Percentiles rank a stretch among this genome's conserved stretches.
These are phyloP conservation scores for Myxozyma geophila DNA, from an alignment of 805 yeast species.

Conservation along the genomic window DNA sequence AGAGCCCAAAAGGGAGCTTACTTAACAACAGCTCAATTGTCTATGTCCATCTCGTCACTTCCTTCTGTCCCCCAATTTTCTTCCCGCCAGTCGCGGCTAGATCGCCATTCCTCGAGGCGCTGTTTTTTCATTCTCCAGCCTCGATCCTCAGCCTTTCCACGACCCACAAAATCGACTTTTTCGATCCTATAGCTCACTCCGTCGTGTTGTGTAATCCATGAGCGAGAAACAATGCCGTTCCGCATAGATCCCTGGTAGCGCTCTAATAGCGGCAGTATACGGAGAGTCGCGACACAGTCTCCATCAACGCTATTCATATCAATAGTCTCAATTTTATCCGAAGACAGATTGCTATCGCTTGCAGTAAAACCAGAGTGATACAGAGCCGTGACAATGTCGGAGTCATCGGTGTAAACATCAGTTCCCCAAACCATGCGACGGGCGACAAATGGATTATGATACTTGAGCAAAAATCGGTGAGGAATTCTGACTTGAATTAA, in stretches of 20 bases:
- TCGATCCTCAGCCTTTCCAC: slow-evolving; percentile 43
- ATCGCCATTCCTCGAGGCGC: slow-evolving; percentile 45
- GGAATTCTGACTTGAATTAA: slow-evolving; percentile 64
- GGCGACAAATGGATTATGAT: slow-evolving; percentile 49
- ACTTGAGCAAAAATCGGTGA: slow-evolving; percentile 48
- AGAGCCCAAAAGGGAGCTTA: no score
- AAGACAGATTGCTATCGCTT: slow-evolving; percentile 44
- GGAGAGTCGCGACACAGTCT: slow-evolving; percentile 62
- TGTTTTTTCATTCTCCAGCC: slow-evolving; percentile 42
- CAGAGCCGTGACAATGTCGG: slow-evolving; percentile 75
- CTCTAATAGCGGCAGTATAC: slow-evolving; percentile 71
- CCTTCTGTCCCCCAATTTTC: slow-evolving; percentile 25
- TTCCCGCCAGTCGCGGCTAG: slow-evolving; percentile 25
- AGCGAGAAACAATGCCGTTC: slow-evolving; percentile 72
- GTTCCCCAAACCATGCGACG: slow-evolving; percentile 83
- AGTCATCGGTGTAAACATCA: slow-evolving; percentile 91
- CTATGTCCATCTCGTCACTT: slow-evolving; percentile 4
- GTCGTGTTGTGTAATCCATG: slow-evolving; percentile 75
- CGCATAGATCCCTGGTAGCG: slow-evolving; percentile 67
- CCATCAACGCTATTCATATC: slow-evolving; percentile 45
- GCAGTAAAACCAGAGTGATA: slow-evolving; percentile 68
- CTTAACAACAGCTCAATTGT: neutral
- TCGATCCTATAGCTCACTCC: slow-evolving; percentile 76
- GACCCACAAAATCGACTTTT: slow-evolving; percentile 49
- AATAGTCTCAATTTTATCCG: slow-evolving; percentile 43